Evolutionary conservation across 768 basidiomycete genomes (phyloP), one percentile per base, ranked within the genome.

Genomic region (Pulveroboletus ravenelii): DNA sequence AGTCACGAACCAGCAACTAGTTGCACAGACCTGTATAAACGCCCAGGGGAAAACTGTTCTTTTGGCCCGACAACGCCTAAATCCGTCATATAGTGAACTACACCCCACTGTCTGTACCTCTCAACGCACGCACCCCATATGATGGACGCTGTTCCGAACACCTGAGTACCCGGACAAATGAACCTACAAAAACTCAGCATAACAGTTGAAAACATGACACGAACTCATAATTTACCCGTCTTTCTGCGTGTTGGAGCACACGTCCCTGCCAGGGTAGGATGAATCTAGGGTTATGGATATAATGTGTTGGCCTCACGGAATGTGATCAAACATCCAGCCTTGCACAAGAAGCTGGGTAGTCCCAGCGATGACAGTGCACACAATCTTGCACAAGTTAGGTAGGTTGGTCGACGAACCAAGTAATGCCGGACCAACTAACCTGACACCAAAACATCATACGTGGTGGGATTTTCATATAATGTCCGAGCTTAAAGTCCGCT

Each of bases 281-380:
- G 10, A 49, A 34, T 41, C 27, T 6, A 44, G 34, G 14, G 6
- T 39, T 18, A 23, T 12, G 7, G 14, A 29, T 3, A 41, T 5
- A 31, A n/a, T 1, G 2, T 1, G 23, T 14, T 18, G 23, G 8
- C 42, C 80, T 59, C 63, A 83, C 81, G 73, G 69, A 31, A 85
- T 78, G 61, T 80, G 65, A 1, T 66, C 58, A 53, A 85, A 85
- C 81, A 84, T 84, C 81, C 80, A 92, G 0, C 75, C 67, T 58
- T 90, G 89, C 1, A 92, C 87, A 38, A 81, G 80, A 42, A 90
- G 79, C 58, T 88, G 86, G 1, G 80, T 77, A 13, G 85, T 87
- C 53, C 85, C 84, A 23, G 85, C 84, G 36, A 90, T 66, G 39
- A 84, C 57, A 1, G 85, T 77, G 9, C 85, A 84, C 43, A 87